Percentiles rank a stretch among this genome's conserved stretches.
Evolutionary conservation across 2,329 filamentous ascomycete genomes (phyloP).

Genomic region (Claviceps sp.): DNA sequence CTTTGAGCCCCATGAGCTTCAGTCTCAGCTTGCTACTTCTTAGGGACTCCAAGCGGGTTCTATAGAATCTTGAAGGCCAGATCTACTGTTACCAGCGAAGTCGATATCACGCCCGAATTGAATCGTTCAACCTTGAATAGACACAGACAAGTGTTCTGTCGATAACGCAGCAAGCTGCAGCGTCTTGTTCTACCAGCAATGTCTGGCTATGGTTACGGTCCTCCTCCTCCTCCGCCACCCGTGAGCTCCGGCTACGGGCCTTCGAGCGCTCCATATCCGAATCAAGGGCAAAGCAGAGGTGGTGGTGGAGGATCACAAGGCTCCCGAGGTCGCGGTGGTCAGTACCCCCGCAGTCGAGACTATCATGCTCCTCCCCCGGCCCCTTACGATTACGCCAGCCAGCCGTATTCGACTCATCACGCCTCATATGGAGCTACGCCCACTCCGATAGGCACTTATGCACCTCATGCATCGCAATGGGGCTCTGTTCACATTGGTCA

Average conservation of each 20-base stretch:
- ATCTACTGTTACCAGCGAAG: not conserved
- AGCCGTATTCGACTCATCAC: conserved; percentile 21
- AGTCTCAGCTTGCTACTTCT: not conserved
- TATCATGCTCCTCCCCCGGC: conserved; percentile 25
- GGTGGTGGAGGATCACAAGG: conserved; percentile 23
- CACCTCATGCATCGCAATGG: conserved; percentile 28
- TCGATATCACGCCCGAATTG: not conserved
- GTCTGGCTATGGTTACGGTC: conserved; percentile 37
- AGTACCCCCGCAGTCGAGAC: conserved; percentile 25
- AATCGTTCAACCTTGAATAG: not conserved
- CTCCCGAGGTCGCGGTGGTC: conserved; percentile 26
- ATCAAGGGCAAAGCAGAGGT: conserved; percentile 25
- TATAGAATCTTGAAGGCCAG: not conserved
- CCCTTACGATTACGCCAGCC: conserved; percentile 31
- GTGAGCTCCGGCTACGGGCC: conserved; percentile 25
- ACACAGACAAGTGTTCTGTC: conserved; percentile 11
- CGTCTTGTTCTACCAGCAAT: conserved; percentile 16
- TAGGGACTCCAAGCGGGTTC: not conserved
- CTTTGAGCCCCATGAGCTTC: not conserved
- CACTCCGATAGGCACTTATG: conserved; percentile 23
- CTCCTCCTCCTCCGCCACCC: conserved; percentile 34
- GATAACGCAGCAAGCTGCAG: conserved; percentile 5
- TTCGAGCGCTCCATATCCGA: conserved; percentile 24
- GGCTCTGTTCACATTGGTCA: conserved; percentile 23
- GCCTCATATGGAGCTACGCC: conserved; percentile 21